phyloP scores from a whole-genome alignment of 2,329 filamentous ascomycete species.

The Gnomoniopsis sp. region DNA sequence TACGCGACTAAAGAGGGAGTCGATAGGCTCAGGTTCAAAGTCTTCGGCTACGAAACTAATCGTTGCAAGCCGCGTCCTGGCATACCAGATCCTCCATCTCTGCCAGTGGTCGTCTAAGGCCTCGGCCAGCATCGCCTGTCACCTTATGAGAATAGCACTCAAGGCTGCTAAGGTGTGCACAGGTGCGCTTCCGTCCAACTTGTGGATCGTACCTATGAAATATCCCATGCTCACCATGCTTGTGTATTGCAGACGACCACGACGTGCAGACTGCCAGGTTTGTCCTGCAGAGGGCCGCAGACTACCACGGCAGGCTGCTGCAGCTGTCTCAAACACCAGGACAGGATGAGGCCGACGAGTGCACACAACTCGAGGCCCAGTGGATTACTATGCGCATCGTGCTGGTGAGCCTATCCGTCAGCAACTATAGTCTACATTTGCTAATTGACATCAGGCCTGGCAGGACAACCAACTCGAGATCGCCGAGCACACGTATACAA shows the following conservation, averaged over 20 bases:
- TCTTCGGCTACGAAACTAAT: conserved; percentile 28
- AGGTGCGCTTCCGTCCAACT: conserved; percentile 30
- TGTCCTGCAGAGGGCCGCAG: conserved; percentile 61
- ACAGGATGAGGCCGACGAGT: conserved; percentile 29
- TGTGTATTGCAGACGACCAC: conserved; percentile 36
- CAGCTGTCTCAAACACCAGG: conserved; percentile 25
- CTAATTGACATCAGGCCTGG: conserved; percentile 57
- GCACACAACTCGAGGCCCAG: conserved; percentile 48
- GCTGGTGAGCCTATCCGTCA: conserved; percentile 50
- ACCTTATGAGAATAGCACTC: conserved; percentile 65
- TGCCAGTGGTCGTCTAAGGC: conserved; percentile 37
- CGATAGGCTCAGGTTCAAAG: conserved; percentile 8
- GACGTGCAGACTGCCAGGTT: conserved; percentile 57
- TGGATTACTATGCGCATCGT: conserved; percentile 64
- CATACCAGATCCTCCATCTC: conserved; percentile 65
- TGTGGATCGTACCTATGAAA: background rate
- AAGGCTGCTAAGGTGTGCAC: conserved; percentile 64
- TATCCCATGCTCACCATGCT: conserved; percentile 22
- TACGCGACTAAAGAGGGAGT: conserved; percentile 45
- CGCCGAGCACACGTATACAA: conserved; percentile 73
- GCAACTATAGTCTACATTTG: conserved; percentile 7
- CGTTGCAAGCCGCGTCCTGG: conserved; percentile 46
- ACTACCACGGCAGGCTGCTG: conserved; percentile 45
- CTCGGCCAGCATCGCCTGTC: conserved; percentile 35
- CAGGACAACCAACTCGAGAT: conserved; percentile 69